Evolutionary conservation across 2,329 filamentous ascomycete species (phyloP).

Genomic region (Rhytidhysteron rufulum): DNA sequence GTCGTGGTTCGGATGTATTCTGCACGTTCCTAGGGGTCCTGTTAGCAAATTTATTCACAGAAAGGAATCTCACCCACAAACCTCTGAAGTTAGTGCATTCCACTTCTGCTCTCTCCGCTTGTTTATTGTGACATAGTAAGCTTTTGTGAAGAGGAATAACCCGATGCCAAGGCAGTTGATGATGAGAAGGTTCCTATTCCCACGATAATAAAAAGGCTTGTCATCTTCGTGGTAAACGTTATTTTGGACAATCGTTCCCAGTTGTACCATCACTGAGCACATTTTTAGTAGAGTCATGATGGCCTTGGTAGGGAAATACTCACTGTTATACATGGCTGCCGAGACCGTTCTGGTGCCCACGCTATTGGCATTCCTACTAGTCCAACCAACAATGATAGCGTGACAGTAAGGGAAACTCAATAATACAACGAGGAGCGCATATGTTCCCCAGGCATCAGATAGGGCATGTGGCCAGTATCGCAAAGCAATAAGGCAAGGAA

Average conservation of each 20-base stretch:
- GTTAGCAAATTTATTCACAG: too few relatives aligned
- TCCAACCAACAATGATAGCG: constrained; percentile 28
- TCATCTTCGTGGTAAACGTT: constrained; percentile 48
- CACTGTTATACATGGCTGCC: constrained; percentile 29
- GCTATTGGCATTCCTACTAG: constrained; percentile 27
- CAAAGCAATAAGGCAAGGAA: constrained; percentile 47
- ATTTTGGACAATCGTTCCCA: constrained; percentile 39
- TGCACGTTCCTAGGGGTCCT: constrained; percentile 41
- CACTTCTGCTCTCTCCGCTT: constrained; percentile 40
- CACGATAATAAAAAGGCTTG: constrained; percentile 47
- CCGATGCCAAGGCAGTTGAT: constrained; percentile 43
- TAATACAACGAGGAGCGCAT: too few relatives aligned
- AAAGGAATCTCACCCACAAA: too few relatives aligned
- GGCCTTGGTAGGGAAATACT: too few relatives aligned
- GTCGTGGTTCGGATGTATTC: constrained; percentile 43
- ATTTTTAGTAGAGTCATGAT: too few relatives aligned
- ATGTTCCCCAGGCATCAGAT: too few relatives aligned
- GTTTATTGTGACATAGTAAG: constrained; percentile 26
- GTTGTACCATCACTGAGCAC: constrained; percentile 43
- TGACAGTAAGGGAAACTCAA: constrained; percentile 45
- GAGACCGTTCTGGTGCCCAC: constrained; percentile 31
- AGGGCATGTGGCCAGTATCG: constrained; percentile 41
- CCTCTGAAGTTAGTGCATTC: constrained; percentile 39
- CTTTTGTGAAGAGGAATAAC: constrained; percentile 45
- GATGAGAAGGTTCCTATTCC: constrained; percentile 47